These are phyloP conservation scores for Kwoniella botswanensis DNA, from an alignment of 768 basidiomycete species.

Conservation along the genomic window DNA sequence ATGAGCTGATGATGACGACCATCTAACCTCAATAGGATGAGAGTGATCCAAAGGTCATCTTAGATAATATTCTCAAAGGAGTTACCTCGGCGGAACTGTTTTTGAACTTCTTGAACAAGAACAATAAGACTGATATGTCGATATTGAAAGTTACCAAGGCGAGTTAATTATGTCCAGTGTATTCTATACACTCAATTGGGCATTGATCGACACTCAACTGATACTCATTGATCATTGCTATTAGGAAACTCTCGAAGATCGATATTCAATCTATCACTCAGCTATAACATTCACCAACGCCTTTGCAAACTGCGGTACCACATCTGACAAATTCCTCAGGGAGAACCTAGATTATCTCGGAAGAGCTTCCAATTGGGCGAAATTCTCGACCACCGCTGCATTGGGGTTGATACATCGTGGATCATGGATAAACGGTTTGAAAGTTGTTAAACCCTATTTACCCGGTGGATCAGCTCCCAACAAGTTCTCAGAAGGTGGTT, in stretches of 20 bases:
- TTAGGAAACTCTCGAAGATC: conserved; percentile 60
- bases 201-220: not conserved
- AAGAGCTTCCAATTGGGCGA: conserved; percentile 95
- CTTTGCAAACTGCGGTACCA: conserved; percentile 97
- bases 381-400: conserved; percentile 95
- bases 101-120: conserved; percentile 91
- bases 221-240: not conserved
- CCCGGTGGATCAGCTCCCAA: conserved; percentile 72
- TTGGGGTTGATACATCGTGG: conserved; percentile 98
- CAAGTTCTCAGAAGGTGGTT: conserved; percentile 92
- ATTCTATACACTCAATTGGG: too few relatives aligned
- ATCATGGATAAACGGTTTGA: conserved; percentile 89
- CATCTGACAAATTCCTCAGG: conserved; percentile 87
- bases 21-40: not conserved
- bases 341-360: conserved; percentile 97
- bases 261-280: conserved; percentile 96
- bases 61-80: conserved; percentile 83
- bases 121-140: conserved; percentile 88
- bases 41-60: conserved; percentile 58
- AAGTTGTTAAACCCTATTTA: conserved; percentile 90
- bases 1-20: not conserved
- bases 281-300: conserved; percentile 96
- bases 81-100: conserved; percentile 91
- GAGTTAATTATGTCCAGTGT: conserved; percentile 3
- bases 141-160: conserved; percentile 94